Conservation (phyloP, 345 rosid species). For the Euphorbia peplus region DNA sequence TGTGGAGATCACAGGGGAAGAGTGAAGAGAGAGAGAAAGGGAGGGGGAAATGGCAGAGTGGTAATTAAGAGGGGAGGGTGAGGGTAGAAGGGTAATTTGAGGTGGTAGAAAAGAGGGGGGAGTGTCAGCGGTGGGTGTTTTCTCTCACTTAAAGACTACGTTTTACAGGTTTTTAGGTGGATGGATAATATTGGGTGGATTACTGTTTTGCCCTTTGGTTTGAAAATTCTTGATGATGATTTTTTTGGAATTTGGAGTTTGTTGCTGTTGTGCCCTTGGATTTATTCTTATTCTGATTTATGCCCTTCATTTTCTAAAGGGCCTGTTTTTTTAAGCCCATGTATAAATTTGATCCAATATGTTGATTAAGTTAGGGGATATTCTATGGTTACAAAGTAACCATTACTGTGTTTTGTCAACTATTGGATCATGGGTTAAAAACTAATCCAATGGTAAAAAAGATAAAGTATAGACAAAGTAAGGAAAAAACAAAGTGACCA, state of each 20-base stretch:
- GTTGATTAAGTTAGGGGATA: no score
- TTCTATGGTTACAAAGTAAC: no score
- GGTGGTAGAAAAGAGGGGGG: slow-evolving; percentile 7
- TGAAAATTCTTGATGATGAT: background rate
- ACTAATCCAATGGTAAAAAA: no score
- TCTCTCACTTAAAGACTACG: slow-evolving; percentile 39
- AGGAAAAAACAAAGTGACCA: no score
- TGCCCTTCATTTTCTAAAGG: background rate
- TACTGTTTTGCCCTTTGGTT: slow-evolving; percentile 28
- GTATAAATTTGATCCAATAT: no score
- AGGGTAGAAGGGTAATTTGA: slow-evolving; percentile 1
- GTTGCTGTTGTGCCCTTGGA: background rate
- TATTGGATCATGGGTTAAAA: no score
- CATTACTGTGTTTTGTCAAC: no score
- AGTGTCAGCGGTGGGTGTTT: slow-evolving; percentile 7
- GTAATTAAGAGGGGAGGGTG: slow-evolving; percentile 6
- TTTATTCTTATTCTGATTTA: background rate
- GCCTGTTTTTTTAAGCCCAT: no score
- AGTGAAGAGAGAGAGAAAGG: background rate
- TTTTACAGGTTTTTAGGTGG: slow-evolving; percentile 13
- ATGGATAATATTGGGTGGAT: background rate
- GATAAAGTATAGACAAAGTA: no score
- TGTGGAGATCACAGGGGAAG: slow-evolving; percentile 5
- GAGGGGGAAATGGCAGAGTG: slow-evolving; percentile 19
- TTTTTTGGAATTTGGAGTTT: background rate